Evolutionary conservation across 2,329 filamentous ascomycete species (phyloP).

Genomic region (Fusarium circinatum): DNA sequence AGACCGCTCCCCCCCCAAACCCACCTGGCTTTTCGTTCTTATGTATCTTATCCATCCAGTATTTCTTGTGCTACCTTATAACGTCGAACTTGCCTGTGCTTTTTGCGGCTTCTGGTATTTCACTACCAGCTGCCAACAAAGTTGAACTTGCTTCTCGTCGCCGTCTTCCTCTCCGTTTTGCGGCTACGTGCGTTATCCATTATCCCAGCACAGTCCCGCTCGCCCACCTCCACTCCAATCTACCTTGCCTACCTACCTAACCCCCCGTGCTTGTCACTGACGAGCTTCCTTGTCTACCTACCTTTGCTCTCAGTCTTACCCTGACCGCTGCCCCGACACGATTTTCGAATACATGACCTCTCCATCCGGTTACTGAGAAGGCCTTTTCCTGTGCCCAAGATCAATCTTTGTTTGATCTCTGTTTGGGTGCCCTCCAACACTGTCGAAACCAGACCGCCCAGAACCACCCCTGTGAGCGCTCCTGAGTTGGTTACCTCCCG

Average conservation of each 20-base stretch:
- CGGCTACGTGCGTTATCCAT: slow-evolving; percentile 24
- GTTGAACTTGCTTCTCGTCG: slow-evolving; percentile 9
- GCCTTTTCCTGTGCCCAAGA: slow-evolving; percentile 31
- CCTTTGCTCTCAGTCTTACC: slow-evolving; percentile 15
- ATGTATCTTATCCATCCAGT: slow-evolving; percentile 14
- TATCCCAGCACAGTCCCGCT: slow-evolving; percentile 28
- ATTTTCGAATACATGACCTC: slow-evolving; percentile 41
- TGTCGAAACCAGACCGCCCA: slow-evolving; percentile 25
- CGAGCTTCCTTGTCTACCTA: slow-evolving; percentile 23
- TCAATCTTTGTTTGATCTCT: slow-evolving; percentile 19
- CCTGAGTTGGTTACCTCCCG: slow-evolving; percentile 25
- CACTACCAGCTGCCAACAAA: slow-evolving; percentile 20
- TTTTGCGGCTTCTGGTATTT: slow-evolving; percentile 16
- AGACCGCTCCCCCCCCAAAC: slow-evolving; percentile 28
- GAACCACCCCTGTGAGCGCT: slow-evolving; percentile 31
- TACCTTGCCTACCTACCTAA: background rate
- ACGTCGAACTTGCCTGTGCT: slow-evolving; percentile 17
- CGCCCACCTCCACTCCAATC: slow-evolving; percentile 35
- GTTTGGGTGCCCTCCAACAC: slow-evolving; percentile 10
- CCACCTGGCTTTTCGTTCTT: slow-evolving; percentile 27
- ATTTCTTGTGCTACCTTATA: slow-evolving; percentile 20
- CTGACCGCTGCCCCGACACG: slow-evolving; percentile 38
- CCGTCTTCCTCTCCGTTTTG: slow-evolving; percentile 26
- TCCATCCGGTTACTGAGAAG: slow-evolving; percentile 30
- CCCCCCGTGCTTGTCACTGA: slow-evolving; percentile 33